Conservation (phyloP, 768 basidiomycete genomes). For the Mrakia frigida region DNA sequence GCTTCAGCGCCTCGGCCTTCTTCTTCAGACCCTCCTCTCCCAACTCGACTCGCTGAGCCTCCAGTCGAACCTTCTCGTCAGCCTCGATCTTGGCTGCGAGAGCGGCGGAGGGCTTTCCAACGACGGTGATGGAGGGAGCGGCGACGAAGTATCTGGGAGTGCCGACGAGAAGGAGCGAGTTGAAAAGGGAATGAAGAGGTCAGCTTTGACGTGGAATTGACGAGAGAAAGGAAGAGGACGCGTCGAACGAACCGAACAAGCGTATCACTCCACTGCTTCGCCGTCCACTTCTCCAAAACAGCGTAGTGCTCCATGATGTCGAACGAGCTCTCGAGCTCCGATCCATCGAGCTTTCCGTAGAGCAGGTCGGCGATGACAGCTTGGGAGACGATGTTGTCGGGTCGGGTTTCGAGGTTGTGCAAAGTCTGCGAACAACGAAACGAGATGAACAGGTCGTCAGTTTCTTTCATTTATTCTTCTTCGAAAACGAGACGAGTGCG, state of each 20-base stretch:
- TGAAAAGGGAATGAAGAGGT: not conserved
- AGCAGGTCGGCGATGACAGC: conserved; percentile 76
- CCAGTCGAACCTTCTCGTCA: conserved; percentile 72
- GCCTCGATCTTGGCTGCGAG: conserved; percentile 74
- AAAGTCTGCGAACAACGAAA: conserved; percentile 17
- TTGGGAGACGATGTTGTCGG: conserved; percentile 58
- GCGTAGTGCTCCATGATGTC: conserved; percentile 72
- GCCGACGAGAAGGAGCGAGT: not conserved
- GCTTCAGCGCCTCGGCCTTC: conserved; percentile 63
- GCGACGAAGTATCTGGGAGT: conserved; percentile 68
- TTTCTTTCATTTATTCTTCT: no score
- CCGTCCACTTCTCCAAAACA: conserved; percentile 64
- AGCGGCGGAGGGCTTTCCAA: conserved; percentile 80
- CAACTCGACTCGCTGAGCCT: conserved; percentile 60
- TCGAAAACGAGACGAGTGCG: not conserved
- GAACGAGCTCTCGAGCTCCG: conserved; percentile 65
- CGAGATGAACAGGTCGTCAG: no score
- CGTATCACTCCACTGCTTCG: conserved; percentile 67
- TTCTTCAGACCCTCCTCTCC: conserved; percentile 75
- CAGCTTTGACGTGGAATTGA: no score
- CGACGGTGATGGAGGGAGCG: conserved; percentile 64
- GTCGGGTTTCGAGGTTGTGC: conserved; percentile 30
- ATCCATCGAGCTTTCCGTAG: conserved; percentile 77
- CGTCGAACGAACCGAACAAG: conserved; percentile 60
- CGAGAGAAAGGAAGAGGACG: not conserved